Percentiles rank a stretch among this genome's conserved stretches.
These are phyloP conservation scores for Hygrocybe coccinea DNA, from an alignment of 768 basidiomycete genomes.

Conservation along the genomic window DNA sequence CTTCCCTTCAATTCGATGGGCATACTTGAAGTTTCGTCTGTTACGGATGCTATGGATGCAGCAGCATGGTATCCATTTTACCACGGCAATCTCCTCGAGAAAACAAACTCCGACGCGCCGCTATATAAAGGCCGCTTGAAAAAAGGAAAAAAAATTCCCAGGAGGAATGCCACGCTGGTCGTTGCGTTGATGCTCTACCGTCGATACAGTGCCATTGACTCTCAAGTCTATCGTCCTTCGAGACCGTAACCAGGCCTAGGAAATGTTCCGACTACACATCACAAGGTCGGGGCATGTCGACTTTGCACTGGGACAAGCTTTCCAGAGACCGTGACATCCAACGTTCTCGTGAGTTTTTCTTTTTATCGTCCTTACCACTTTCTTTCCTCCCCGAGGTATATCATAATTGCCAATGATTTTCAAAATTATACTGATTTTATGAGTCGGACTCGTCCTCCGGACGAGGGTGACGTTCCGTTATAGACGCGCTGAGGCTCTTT, in stretches of 20 bases:
- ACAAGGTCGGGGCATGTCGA: slow-evolving; percentile 44
- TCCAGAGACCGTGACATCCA: no score
- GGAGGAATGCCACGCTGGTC: slow-evolving; percentile 50
- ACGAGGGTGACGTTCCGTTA: slow-evolving; percentile 33
- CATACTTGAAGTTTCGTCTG: no score
- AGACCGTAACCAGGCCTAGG: slow-evolving; percentile 43
- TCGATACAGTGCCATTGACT: slow-evolving; percentile 48
- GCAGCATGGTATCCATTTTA: no score
- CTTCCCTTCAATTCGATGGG: slow-evolving; percentile 53
- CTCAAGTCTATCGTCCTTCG: slow-evolving; percentile 36
- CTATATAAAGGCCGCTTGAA: background rate
- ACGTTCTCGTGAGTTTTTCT: background rate
- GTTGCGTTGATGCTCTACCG: slow-evolving; percentile 33
- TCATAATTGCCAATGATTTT: slow-evolving; percentile 34
- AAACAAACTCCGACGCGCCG: background rate
- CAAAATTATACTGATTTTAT: slow-evolving; percentile 44
- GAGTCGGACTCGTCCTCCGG: slow-evolving; percentile 39
- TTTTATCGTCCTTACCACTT: no score
- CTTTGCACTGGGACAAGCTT: slow-evolving; percentile 38
- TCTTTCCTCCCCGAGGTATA: background rate
- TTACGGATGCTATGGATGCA: no score
- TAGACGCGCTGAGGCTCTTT: slow-evolving; percentile 35
- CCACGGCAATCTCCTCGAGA: no score
- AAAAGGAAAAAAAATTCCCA: slow-evolving; percentile 14
- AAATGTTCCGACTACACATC: slow-evolving; percentile 40